Base-by-base conservation (phyloP, 169 alveolate genomes). In the Besnoitia besnoiti region DNA sequence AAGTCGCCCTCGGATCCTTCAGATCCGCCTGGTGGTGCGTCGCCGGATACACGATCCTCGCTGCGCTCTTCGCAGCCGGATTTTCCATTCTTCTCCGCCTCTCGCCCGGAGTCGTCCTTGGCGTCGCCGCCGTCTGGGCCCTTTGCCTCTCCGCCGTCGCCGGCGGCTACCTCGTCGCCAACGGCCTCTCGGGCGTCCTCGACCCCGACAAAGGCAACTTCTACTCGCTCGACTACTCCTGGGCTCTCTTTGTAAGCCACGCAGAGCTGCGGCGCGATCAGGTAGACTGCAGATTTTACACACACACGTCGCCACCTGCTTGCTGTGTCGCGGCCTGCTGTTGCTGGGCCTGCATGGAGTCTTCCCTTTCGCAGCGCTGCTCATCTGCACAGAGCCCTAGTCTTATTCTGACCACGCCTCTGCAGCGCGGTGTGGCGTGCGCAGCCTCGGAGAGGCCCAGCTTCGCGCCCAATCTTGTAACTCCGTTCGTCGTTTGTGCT, bases 1-100 rank as follows among this genome's bases (percentile, higher is more conserved):
- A 92, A 85, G 51, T 77, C 49, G 94, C 94, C 82, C 76, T 85
- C 35, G 94, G 94, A 19, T 82, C 91, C 39, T 91, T 91, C 77
- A 2, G 62, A 12, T 77, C 80, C 33, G 77, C 90, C 35, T 50
- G 93, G 90, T 84, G 93, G 10, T 39, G 67, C 40, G 85, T 90
- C 46, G 42, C 80, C 42, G 93, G 93, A 14, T 90, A 90, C 55
- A 37, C 85, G 21, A 0, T 90, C 37, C 51, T 90, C 47, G 93
- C 93, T 44, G 85, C 61, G 14, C 24, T 90, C 76, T 19, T 55
- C 62, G 61, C 93, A 3, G 55, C 85, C 61, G 80, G 49, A 14
- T 79, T 90, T 51, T 33, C 93, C 50, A 51, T 87, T 0, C 62
- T 87, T 33, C 73, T 90, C 76, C 37, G 93, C 12, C 77, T 80